Conservation (phyloP, 345 rosid genomes). For the Populus nigra region DNA sequence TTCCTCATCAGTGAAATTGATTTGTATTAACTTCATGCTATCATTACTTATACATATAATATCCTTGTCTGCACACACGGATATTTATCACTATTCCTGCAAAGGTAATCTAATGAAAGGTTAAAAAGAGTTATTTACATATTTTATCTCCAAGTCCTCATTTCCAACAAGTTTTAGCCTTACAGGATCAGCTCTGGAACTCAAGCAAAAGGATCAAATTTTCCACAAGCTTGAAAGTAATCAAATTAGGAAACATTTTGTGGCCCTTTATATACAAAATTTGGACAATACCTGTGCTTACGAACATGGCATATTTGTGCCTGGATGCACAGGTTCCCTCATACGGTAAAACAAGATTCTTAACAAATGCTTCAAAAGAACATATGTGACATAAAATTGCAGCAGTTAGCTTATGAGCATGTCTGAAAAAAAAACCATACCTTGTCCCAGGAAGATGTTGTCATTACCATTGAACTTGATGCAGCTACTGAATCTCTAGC, state of each 20-base stretch:
- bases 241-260: background rate
- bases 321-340: too few species aligned
- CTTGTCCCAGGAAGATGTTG: slow-evolving; percentile 73
- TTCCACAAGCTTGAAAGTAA: background rate
- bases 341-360: too few species aligned
- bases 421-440: slow-evolving; percentile 25
- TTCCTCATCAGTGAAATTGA: background rate
- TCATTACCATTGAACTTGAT: slow-evolving; percentile 33
- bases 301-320: too few species aligned
- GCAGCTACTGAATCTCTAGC: slow-evolving; percentile 38
- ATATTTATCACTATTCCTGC: background rate
- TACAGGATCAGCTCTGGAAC: background rate
- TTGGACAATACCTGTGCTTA: too few species aligned
- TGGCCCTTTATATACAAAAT: too few species aligned
- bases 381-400: background rate
- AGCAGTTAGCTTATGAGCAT: background rate
- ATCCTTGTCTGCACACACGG: background rate
- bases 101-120: background rate
- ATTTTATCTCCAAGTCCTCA: too few species aligned
- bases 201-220: background rate
- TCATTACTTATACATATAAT: too few species aligned
- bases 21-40: background rate
- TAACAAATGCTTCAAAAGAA: background rate
- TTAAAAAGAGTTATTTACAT: background rate
- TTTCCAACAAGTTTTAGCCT: background rate